These are phyloP conservation scores for Pseudocercospora cruenta DNA, from an alignment of 2,329 filamentous ascomycete species.

Conservation along the genomic window DNA sequence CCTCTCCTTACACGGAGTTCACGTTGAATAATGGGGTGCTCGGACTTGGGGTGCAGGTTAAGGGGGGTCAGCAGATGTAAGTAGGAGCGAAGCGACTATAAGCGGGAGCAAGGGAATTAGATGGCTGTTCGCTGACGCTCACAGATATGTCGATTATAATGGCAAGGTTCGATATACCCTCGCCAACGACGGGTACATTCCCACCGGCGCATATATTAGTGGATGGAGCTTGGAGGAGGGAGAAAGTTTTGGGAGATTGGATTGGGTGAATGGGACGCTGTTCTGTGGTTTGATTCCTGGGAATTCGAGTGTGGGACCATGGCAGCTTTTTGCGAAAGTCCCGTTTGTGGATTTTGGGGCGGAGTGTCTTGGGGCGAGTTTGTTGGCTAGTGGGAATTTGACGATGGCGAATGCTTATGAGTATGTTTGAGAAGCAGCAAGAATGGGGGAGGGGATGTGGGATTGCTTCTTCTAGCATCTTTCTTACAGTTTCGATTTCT, in stretches of 20 bases:
- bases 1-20: slow-evolving; percentile 23
- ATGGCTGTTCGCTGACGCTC: not conserved
- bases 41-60: slow-evolving; percentile 32
- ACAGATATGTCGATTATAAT: slow-evolving; percentile 35
- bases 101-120: too few relatives aligned
- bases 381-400: slow-evolving; percentile 14
- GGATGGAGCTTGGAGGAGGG: slow-evolving; percentile 31
- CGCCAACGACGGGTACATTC: slow-evolving; percentile 33
- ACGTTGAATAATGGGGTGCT: slow-evolving; percentile 17
- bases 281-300: slow-evolving; percentile 10
- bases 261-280: slow-evolving; percentile 19
- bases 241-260: slow-evolving; percentile 25
- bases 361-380: slow-evolving; percentile 13
- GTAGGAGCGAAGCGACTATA: slow-evolving; percentile 13
- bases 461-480: not conserved
- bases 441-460: not conserved
- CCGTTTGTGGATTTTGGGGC: slow-evolving; percentile 5
- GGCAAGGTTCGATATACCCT: slow-evolving; percentile 38
- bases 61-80: slow-evolving; percentile 38
- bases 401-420: slow-evolving; percentile 16
- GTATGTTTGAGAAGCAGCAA: slow-evolving; percentile 8
- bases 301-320: slow-evolving; percentile 13
- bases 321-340: slow-evolving; percentile 17
- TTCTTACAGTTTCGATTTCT: not conserved
- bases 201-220: slow-evolving; percentile 30